These are phyloP conservation scores for Candida coquimbonensis DNA, from an alignment of 805 yeast species.

Conservation along the genomic window DNA sequence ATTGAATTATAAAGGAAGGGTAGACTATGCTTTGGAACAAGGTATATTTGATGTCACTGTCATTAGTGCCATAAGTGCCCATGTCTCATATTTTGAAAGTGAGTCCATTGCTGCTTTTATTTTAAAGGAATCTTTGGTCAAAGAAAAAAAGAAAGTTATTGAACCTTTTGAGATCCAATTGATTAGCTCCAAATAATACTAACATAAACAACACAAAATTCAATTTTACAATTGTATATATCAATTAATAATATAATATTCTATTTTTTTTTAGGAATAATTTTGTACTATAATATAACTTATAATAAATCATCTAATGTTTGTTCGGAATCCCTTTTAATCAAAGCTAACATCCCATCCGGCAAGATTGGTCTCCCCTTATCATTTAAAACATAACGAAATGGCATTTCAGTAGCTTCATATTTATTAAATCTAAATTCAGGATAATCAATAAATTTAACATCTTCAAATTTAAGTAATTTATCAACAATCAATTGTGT, in stretches of 20 bases:
- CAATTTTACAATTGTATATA: too few relatives aligned
- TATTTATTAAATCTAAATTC: slow-evolving; percentile 81
- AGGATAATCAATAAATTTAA: slow-evolving; percentile 86
- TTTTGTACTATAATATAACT: too few relatives aligned
- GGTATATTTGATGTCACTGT: slow-evolving; percentile 75
- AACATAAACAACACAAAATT: too few relatives aligned
- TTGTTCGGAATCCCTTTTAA: slow-evolving; percentile 80
- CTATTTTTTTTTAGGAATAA: too few relatives aligned
- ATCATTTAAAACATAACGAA: slow-evolving; percentile 70
- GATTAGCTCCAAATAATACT: neutral
- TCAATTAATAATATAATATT: neutral
- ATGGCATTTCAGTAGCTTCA: slow-evolving; percentile 97
- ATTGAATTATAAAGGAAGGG: slow-evolving; percentile 66
- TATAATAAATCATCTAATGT: slow-evolving; percentile 57
- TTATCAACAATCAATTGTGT: slow-evolving; percentile 73
- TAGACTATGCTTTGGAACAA: slow-evolving; percentile 76
- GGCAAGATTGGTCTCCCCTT: slow-evolving; percentile 78
- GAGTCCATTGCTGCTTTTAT: slow-evolving; percentile 77
- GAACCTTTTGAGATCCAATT: slow-evolving; percentile 9
- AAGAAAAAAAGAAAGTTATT: slow-evolving; percentile 22
- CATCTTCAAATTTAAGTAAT: slow-evolving; percentile 53
- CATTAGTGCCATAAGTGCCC: slow-evolving; percentile 80
- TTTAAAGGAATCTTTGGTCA: slow-evolving; percentile 44
- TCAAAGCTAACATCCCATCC: slow-evolving; percentile 81
- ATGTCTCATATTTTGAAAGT: slow-evolving; percentile 83